Conservation (phyloP, 768 basidiomycete genomes). For the Mycena albidolilacea region DNA sequence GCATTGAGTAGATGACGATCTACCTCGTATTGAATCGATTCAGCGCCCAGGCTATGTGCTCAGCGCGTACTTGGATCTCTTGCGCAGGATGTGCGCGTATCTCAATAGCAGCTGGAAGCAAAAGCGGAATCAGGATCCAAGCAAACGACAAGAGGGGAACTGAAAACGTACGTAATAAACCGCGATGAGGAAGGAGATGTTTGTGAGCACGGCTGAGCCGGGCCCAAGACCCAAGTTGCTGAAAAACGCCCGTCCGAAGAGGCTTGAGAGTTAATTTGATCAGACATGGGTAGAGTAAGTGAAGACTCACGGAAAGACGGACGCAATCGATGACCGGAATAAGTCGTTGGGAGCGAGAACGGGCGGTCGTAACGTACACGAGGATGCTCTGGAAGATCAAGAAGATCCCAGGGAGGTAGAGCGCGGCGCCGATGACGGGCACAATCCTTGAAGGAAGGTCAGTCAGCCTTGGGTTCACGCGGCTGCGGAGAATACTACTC, state of each 20-base stretch:
- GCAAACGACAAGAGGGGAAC: not conserved
- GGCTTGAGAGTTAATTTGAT: constrained; percentile 22
- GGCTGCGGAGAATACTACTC: not conserved
- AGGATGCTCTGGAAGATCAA: constrained; percentile 47
- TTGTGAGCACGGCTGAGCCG: constrained; percentile 44
- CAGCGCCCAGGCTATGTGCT: too few relatives aligned
- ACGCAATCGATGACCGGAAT: constrained; percentile 47
- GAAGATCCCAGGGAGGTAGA: constrained; percentile 50
- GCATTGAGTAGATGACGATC: too few relatives aligned
- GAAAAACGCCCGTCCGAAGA: constrained; percentile 44
- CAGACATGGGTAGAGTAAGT: not conserved
- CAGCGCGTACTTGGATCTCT: constrained; percentile 36
- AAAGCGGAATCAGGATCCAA: not conserved
- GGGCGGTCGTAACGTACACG: constrained; percentile 47
- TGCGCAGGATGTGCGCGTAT: constrained; percentile 34
- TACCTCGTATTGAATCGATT: too few relatives aligned
- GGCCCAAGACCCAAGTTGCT: constrained; percentile 43
- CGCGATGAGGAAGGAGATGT: constrained; percentile 44
- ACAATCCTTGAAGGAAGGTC: constrained; percentile 42
- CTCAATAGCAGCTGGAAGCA: constrained; percentile 15
- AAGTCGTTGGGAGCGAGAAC: constrained; percentile 52
- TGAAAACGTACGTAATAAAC: constrained; percentile 38
- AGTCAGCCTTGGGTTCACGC: not conserved
- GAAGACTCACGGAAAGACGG: constrained; percentile 39
- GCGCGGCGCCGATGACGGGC: constrained; percentile 50